A percentile compares a stretch with the other conserved stretches of the same genome.
Evolutionary conservation across 2,329 filamentous ascomycete species (phyloP).

Genomic region (Arthrobotrys sphaeroides): DNA sequence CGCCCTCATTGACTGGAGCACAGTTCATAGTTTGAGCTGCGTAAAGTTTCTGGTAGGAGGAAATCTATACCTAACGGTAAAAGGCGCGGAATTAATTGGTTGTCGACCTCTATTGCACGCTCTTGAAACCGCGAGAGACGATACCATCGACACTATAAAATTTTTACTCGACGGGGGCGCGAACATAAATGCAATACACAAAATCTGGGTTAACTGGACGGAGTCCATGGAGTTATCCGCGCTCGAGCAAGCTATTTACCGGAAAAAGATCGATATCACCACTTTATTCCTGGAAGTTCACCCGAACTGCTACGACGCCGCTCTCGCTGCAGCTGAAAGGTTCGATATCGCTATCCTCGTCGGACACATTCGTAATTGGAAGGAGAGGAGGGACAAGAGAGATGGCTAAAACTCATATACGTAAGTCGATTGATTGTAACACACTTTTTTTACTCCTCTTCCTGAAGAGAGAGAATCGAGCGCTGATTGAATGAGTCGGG

Average conservation of each 20-base stretch:
- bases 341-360: background rate
- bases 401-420: no score
- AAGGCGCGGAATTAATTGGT: background rate
- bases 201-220: background rate
- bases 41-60: background rate
- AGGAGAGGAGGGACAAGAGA: no score
- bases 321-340: background rate
- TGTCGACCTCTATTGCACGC: background rate
- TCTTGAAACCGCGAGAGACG: no score
- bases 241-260: conserved; percentile 1
- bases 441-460: no score
- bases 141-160: background rate
- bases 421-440: no score
- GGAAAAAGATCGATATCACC: background rate
- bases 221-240: background rate
- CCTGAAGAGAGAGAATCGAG: no score
- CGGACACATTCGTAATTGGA: background rate
- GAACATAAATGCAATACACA: background rate
- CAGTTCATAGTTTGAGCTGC: background rate
- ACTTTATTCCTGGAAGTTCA: background rate
- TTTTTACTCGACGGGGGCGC: background rate
- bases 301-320: background rate
- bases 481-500: no score
- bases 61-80: background rate
- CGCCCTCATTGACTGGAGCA: background rate